Evolutionary conservation across 2,329 filamentous ascomycete genomes (phyloP), one percentile per base, ranked within the genome.

Genomic region (Trichoderma semiorbis): DNA sequence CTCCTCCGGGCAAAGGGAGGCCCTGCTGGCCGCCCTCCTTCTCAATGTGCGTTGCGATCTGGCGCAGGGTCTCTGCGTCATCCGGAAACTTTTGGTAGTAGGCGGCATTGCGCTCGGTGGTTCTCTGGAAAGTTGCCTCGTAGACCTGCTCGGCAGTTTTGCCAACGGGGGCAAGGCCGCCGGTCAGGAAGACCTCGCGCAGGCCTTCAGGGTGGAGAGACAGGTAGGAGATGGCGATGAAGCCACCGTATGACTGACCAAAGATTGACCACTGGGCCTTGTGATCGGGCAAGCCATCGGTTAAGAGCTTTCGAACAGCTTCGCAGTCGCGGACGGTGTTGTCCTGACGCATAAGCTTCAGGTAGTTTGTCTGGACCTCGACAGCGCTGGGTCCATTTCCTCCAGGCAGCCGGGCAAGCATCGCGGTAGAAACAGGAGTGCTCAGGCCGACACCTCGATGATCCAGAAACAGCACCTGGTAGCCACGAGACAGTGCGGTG

Each of bases 161-260:
- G 67, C 92, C 90, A 12, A 97, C 83, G 0, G 95, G 93, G 16
- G 93, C 92, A 58, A 98, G 85, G 0, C 95, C 95, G 47, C 95
- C 95, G 12, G 92, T 93, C 39, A 95, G 85, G 79, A 97, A 98
- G 28, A 90, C 89, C 82, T 98, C 95, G 34, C 90, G 89, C 28
- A 98, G 82, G 1, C 92, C 92, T 71, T 94, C 87, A 0, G 93
- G 93, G 76, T 89, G 91, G 79, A 93, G 90, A 3, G 92, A 96
- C 18, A 98, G 87, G 80, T 98, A 98, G 8, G 92, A 95, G 39
- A 94, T 85, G 62, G 86, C 87, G 78, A 94, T 93, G 81, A 97
- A 98, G 1, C 95, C 95, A 50, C 95, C 95, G 80, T 97, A 98
- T 18, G 92, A 95, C 82, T 98, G 95, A 10, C 95, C 95, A 74